Evolutionary conservation across 2,329 filamentous ascomycete genomes (phyloP).

Genomic region (Aspergillus ibericus): DNA sequence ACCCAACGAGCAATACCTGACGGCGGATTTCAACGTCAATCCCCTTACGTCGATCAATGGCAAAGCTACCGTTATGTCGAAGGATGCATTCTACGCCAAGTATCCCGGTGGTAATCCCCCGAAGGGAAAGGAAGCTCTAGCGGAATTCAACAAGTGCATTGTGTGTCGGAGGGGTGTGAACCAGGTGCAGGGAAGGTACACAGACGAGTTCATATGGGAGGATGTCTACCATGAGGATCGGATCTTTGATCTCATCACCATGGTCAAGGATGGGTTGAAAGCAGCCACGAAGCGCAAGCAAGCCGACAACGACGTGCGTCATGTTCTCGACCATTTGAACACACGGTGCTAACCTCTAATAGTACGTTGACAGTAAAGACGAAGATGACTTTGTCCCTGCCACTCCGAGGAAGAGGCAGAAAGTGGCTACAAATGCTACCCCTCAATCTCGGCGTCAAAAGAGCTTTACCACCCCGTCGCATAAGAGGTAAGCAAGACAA

Average conservation of each 20-base stretch:
- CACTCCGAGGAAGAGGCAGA: constrained; percentile 61
- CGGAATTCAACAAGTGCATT: constrained; percentile 81
- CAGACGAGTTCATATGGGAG: constrained; percentile 90
- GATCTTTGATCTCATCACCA: constrained; percentile 64
- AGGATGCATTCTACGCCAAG: constrained; percentile 62
- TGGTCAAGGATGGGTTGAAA: constrained; percentile 66
- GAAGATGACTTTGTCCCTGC: constrained; percentile 35
- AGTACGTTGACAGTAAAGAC: constrained; percentile 43
- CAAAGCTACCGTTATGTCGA: constrained; percentile 77
- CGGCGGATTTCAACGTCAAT: constrained; percentile 82
- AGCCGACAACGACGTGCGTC: constrained; percentile 40
- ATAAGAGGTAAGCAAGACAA: constrained; percentile 55
- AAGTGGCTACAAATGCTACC: constrained; percentile 48
- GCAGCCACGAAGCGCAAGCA: constrained; percentile 59
- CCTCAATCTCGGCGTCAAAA: constrained; percentile 45
- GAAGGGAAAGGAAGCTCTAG: constrained; percentile 58
- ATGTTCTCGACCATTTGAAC: not conserved
- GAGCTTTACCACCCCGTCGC: constrained; percentile 60
- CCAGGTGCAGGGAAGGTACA: constrained; percentile 84
- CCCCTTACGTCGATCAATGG: constrained; percentile 87
- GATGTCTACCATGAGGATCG: constrained; percentile 70
- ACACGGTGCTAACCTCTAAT: constrained; percentile 4
- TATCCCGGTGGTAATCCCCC: constrained; percentile 77
- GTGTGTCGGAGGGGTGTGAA: constrained; percentile 88
- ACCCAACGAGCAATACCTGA: constrained; percentile 89